Base-by-base conservation (phyloP, 2,329 filamentous ascomycete species). In the Trichoderma asperellum region DNA sequence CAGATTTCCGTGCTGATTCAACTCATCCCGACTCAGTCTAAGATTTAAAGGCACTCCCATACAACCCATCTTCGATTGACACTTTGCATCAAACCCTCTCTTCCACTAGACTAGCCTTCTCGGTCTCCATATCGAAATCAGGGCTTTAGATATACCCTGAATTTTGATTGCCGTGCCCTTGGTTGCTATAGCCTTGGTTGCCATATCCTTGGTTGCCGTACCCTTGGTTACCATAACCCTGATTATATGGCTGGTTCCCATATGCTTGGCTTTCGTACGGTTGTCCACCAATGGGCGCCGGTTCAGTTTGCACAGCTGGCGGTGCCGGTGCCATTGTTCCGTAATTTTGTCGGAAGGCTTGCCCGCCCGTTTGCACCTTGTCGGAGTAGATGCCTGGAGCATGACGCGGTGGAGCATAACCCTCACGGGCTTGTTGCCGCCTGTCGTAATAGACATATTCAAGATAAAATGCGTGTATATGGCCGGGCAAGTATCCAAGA, bases 381-480 rank as follows among this genome's bases (percentile, higher is more conserved):
- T 91, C 86, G 74, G 88, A 92, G 78, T 91, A 94, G 21, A 94
- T 86, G 34, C 91, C 91, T 0, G 91, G 88, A 1, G 91, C 91
- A 2, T 83, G 85, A 10, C 80, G 76, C 4, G 83, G 81, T 24
- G 85, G 81, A 70, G 84, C 84, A 12, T 84, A 82, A 5, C 91
- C 91, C 40, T 86, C 82, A 57, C 84, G 81, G 2, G 85, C 84
- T 77, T 89, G 86, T 73, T 92, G 89, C 65, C 85, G 86, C 49
- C 91, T 90, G 75, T 92, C 88, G 79, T 91, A 95, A 82, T 94
- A 97, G 71, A 96, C 84, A 78, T 94, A 96, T 80, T 94, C 89
- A 71, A 93, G 73, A 78, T 94, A 96, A 79, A 94, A 94, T 55
- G 92, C 92, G 77, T 94, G 90, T 53, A 95, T 87, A 73, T 93